These are phyloP conservation scores for Exophiala sp. DNA, from an alignment of 2,329 filamentous ascomycete species.

Conservation along the genomic window DNA sequence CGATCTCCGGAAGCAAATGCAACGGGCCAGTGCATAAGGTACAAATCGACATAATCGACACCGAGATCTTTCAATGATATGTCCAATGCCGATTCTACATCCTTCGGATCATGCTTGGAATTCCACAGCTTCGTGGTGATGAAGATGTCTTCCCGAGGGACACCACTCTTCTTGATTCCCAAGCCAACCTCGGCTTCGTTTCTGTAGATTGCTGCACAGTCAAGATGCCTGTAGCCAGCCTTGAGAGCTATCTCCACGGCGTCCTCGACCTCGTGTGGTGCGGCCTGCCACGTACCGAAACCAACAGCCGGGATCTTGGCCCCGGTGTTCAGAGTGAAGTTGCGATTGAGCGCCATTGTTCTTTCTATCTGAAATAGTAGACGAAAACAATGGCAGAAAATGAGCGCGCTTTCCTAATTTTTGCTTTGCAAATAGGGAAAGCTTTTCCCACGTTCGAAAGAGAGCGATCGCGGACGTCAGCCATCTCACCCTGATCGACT, in stretches of 20 bases:
- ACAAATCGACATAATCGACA: constrained; percentile 54
- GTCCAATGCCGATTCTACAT: constrained; percentile 50
- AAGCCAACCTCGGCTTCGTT: constrained; percentile 52
- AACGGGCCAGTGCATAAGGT: constrained; percentile 50
- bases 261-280: constrained; percentile 43
- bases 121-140: constrained; percentile 63
- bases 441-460: too few species aligned
- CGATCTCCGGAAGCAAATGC: constrained; percentile 48
- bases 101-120: constrained; percentile 49
- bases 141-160: constrained; percentile 31
- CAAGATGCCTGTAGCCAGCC: constrained; percentile 38
- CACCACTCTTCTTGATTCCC: constrained; percentile 35
- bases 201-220: constrained; percentile 31
- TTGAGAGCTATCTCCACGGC: constrained; percentile 47
- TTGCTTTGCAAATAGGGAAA: too few species aligned
- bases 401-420: too few species aligned
- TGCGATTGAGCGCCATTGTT: constrained; percentile 24
- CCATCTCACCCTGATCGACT: too few species aligned
- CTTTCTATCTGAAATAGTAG: too few species aligned
- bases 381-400: too few species aligned
- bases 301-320: constrained; percentile 33
- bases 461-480: too few species aligned
- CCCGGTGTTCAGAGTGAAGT: constrained; percentile 33
- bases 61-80: constrained; percentile 49
- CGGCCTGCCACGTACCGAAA: constrained; percentile 39